Percentiles rank a stretch among this genome's conserved stretches.
Evolutionary conservation across 176 grass and related monocot genomes (phyloP).

Genomic region (Phoenix roebelenii): DNA sequence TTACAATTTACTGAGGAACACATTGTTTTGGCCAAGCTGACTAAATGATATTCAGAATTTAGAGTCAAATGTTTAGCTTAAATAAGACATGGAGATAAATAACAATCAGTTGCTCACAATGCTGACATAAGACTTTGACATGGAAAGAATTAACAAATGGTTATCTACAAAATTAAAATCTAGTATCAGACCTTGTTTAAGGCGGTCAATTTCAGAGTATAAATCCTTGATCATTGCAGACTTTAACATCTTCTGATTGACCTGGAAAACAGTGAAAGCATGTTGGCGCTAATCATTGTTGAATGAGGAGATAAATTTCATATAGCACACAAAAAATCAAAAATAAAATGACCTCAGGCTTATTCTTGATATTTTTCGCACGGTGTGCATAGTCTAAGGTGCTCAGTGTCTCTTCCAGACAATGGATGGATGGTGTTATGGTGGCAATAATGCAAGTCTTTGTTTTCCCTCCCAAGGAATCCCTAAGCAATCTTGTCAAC

Average conservation of each 20-base stretch:
- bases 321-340: slow-evolving; percentile 13
- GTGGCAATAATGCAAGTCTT: slow-evolving; percentile 99
- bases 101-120: no score
- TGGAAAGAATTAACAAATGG: slow-evolving; percentile 11
- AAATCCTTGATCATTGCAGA: slow-evolving; percentile 95
- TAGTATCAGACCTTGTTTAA: slow-evolving; percentile 72
- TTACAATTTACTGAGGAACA: no score
- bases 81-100: no score
- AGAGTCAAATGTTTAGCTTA: no score
- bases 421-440: slow-evolving; percentile 85
- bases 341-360: slow-evolving; percentile 60
- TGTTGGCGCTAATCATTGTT: no score
- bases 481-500: slow-evolving; percentile 92
- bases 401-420: slow-evolving; percentile 96
- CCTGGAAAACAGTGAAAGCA: slow-evolving; percentile 18
- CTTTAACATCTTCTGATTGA: slow-evolving; percentile 99
- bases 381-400: slow-evolving; percentile 97
- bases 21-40: no score
- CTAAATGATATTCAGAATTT: no score
- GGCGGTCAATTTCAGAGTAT: slow-evolving; percentile 90
- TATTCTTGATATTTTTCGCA: slow-evolving; percentile 99
- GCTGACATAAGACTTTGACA: slow-evolving; percentile 14
- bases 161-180: background rate
- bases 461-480: slow-evolving; percentile 97
- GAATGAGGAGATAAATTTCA: background rate